A percentile compares a stretch with the other conserved stretches of the same genome.
Conservation (phyloP, 2,329 filamentous ascomycete species). For the Hyphodiscus sp. region DNA sequence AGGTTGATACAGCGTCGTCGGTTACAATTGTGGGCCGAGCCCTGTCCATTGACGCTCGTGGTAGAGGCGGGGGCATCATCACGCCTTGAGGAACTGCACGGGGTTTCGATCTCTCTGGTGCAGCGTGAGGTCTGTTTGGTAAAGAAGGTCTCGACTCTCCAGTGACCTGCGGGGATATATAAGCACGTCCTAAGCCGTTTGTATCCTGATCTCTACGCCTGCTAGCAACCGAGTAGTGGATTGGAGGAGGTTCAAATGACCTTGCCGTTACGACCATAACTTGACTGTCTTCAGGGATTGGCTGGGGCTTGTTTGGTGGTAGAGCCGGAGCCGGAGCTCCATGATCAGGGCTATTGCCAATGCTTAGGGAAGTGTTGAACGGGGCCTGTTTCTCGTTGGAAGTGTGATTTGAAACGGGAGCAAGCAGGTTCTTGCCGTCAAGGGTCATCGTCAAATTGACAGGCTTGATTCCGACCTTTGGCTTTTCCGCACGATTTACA, state of each 20-base stretch:
- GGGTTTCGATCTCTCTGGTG: conserved; percentile 25
- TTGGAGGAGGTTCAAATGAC: conserved; percentile 45
- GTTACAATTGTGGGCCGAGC: conserved; percentile 15
- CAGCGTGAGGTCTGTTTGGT: conserved; percentile 39
- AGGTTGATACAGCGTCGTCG: conserved; percentile 5
- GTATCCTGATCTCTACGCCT: conserved; percentile 38
- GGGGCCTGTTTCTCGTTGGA: conserved; percentile 52
- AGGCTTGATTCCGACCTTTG: conserved; percentile 45
- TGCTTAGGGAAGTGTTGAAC: conserved; percentile 80
- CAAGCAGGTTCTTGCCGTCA: conserved; percentile 25
- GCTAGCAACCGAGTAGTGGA: conserved; percentile 42
- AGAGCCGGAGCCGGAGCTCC: conserved; percentile 43
- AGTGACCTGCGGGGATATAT: conserved; percentile 36
- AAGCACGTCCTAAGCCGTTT: conserved; percentile 34
- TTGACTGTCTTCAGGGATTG: conserved; percentile 36
- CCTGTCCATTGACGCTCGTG: conserved; percentile 23
- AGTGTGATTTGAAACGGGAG: conserved; percentile 12
- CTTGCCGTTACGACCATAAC: conserved; percentile 20
- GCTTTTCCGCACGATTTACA: conserved; percentile 75
- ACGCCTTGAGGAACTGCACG: conserved; percentile 9
- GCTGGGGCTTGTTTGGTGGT: conserved; percentile 44
- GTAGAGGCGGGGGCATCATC: conserved; percentile 24
- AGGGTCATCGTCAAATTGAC: conserved; percentile 25
- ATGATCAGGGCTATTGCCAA: conserved; percentile 53
- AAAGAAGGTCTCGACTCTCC: conserved; percentile 42